These are phyloP conservation scores for Yarrowia hollandica DNA, from an alignment of 805 yeast species.

Conservation along the genomic window DNA sequence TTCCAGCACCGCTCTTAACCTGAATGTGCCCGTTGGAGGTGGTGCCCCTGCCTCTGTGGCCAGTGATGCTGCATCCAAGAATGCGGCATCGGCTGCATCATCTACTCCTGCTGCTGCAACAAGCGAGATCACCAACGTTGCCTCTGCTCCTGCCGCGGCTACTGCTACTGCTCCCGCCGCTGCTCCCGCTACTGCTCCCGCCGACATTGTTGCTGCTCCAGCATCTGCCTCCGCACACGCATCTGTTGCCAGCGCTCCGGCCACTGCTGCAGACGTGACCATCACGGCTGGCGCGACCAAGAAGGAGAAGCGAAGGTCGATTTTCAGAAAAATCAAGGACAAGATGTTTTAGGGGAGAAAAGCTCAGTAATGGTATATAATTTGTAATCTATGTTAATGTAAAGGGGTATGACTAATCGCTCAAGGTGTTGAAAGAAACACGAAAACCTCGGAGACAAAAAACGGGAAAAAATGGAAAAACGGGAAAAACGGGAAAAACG, in stretches of 20 bases:
- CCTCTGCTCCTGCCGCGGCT: neutral
- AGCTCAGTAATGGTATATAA: neutral
- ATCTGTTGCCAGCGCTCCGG: neutral
- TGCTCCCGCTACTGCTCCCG: neutral
- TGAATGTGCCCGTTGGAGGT: neutral
- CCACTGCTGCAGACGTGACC: slow-evolving; percentile 17
- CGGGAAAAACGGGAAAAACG: no score
- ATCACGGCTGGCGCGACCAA: neutral
- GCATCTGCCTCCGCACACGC: neutral
- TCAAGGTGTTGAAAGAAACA: no score
- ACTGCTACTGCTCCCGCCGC: neutral
- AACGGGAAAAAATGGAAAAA: no score
- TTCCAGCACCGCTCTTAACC: neutral
- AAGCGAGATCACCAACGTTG: no score
- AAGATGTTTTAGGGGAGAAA: neutral
- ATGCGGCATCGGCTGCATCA: neutral
- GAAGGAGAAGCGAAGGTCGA: slow-evolving; percentile 18
- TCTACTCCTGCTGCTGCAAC: neutral
- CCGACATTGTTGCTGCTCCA: neutral
- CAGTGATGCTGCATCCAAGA: neutral
- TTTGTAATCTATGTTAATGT: neutral
- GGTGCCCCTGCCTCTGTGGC: no score
- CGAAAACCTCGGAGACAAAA: no score
- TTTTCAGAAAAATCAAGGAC: slow-evolving; percentile 19
- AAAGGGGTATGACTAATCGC: no score